phyloP scores from a whole-genome alignment of 108 stramenopile genomes.

The Nannochloropsis oceanica region DNA sequence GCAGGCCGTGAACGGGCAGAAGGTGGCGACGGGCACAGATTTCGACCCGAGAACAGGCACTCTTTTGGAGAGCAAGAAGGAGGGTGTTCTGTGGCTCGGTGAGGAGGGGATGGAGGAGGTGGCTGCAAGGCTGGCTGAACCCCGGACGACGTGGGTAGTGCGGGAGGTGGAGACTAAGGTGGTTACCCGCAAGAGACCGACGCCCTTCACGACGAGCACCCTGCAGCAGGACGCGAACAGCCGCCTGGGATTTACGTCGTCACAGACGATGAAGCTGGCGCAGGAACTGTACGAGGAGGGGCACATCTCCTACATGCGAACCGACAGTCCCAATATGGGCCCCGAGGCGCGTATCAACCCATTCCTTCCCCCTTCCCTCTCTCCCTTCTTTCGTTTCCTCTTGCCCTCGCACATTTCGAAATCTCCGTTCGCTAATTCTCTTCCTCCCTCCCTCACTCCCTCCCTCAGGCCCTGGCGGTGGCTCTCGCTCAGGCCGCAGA shows the following conservation, averaged over 20 bases:
- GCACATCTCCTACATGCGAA: slow-evolving; percentile 65
- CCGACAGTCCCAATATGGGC: slow-evolving; percentile 53
- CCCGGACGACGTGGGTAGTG: not conserved
- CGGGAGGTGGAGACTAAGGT: slow-evolving; percentile 1
- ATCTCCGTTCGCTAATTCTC: not conserved
- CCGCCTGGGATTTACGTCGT: slow-evolving; percentile 45
- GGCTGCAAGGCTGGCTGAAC: not conserved
- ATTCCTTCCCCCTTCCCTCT: not conserved
- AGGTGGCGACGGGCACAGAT: slow-evolving; percentile 42
- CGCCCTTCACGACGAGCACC: slow-evolving; percentile 59
- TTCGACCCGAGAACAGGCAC: slow-evolving; percentile 40
- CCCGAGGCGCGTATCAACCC: slow-evolving; percentile 26
- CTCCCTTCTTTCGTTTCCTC: not conserved
- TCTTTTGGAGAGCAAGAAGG: slow-evolving; percentile 4
- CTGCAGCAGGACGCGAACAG: slow-evolving; percentile 55
- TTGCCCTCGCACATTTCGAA: not conserved
- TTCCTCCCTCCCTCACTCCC: not conserved
- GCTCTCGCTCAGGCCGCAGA: slow-evolving; percentile 27
- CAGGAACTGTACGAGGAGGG: slow-evolving; percentile 62
- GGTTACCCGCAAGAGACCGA: slow-evolving; percentile 37
- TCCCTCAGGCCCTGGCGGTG: slow-evolving; percentile 10
- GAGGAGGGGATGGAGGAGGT: not conserved
- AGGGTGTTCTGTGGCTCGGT: slow-evolving; percentile 15
- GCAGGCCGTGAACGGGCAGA: slow-evolving; percentile 36
- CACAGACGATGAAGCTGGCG: slow-evolving; percentile 51